These are phyloP conservation scores for Alternaria infectoria DNA, from an alignment of 2,329 filamentous ascomycete species.

Conservation along the genomic window DNA sequence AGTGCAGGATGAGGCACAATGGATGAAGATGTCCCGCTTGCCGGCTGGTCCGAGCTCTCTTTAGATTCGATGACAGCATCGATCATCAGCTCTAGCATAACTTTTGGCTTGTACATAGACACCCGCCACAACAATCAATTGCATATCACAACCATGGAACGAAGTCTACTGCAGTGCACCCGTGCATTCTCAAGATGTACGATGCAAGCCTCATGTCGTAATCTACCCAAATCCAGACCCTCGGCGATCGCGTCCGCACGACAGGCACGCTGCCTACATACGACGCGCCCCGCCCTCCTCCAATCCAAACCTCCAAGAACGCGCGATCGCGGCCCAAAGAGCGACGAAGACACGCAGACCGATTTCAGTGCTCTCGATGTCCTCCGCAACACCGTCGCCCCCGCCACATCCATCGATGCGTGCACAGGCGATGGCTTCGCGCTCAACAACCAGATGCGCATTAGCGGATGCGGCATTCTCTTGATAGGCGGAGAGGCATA, in stretches of 20 bases:
- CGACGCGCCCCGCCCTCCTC: conserved; percentile 13
- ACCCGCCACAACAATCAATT: conserved; percentile 3
- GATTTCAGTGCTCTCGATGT: conserved; percentile 82
- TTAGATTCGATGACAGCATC: conserved; percentile 13
- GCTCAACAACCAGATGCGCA: conserved; percentile 78
- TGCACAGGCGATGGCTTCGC: conserved; percentile 85
- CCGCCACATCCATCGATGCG: conserved; percentile 82
- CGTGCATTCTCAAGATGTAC: conserved; percentile 14
- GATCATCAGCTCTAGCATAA: not conserved
- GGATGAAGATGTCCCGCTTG: not conserved
- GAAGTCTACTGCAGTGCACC: conserved; percentile 16
- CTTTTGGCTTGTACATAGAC: not conserved
- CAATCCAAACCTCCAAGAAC: conserved; percentile 51
- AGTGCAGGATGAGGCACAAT: not conserved
- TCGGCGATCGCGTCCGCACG: not conserved
- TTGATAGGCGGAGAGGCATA: conserved; percentile 89
- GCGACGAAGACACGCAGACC: conserved; percentile 67
- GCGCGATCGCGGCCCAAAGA: conserved; percentile 66
- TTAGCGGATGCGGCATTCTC: conserved; percentile 73
- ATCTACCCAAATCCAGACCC: not conserved
- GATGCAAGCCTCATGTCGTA: not conserved
- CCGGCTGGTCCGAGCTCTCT: conserved; percentile 2
- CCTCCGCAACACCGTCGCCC: conserved; percentile 74
- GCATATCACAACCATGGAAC: conserved; percentile 18
- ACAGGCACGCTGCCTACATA: conserved; percentile 29